phyloP scores from a whole-genome alignment of 805 yeast genomes.

The Metschnikowia santaceciliae region DNA sequence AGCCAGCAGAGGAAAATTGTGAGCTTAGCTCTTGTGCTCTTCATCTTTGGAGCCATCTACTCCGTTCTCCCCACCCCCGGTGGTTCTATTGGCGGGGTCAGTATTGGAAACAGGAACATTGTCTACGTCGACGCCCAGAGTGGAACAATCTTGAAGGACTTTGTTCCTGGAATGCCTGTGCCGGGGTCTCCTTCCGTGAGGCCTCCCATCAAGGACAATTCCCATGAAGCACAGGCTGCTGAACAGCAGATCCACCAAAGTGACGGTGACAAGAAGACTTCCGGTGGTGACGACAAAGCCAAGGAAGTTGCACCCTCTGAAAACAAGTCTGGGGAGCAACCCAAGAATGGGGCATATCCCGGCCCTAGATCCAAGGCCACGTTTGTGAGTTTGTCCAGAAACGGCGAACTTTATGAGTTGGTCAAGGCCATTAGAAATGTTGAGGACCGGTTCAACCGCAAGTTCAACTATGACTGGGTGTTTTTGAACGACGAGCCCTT shows the following conservation, averaged over 20 bases:
- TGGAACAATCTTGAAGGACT: slow-evolving; percentile 9
- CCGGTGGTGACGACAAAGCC: neutral
- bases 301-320: neutral
- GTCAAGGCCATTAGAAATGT: slow-evolving; percentile 66
- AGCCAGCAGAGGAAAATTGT: slow-evolving; percentile 3
- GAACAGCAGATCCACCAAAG: slow-evolving; percentile 8
- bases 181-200: neutral
- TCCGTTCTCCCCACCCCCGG: neutral
- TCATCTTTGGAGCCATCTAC: slow-evolving; percentile 1
- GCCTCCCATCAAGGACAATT: slow-evolving; percentile 8
- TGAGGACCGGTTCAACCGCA: slow-evolving; percentile 84
- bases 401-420: slow-evolving; percentile 61
- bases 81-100: neutral
- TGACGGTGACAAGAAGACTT: neutral
- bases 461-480: slow-evolving; percentile 90
- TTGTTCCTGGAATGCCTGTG: slow-evolving; percentile 1
- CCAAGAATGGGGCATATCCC: slow-evolving; percentile 1
- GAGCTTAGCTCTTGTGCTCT: slow-evolving; percentile 5
- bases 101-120: slow-evolving; percentile 2
- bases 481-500: slow-evolving; percentile 87
- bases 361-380: slow-evolving; percentile 15
- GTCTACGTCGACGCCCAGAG: slow-evolving; percentile 18
- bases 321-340: neutral
- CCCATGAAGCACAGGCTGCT: slow-evolving; percentile 7
- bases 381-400: slow-evolving; percentile 73